Evolutionary conservation across 371 early-diverging fungal species (phyloP).

Genomic region (Apophysomyces trapeziformis): DNA sequence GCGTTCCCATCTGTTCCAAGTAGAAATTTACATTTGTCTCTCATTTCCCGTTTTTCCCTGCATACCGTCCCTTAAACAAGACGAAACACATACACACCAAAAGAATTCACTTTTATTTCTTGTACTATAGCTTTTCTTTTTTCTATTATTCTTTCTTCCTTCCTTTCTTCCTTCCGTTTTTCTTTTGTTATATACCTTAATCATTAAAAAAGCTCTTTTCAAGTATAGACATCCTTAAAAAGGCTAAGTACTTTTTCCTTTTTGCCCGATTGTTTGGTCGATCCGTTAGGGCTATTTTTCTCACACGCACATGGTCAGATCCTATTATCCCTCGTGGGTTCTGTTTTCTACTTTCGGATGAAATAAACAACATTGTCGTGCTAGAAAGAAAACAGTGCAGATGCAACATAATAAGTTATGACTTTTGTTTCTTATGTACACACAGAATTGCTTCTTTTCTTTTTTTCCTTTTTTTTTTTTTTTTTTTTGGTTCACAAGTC

Average conservation of each 20-base stretch:
- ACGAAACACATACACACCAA: not conserved
- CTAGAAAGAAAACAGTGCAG: not conserved
- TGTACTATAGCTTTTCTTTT: conserved; percentile 1
- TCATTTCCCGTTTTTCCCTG: not conserved
- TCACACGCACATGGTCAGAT: too few species aligned
- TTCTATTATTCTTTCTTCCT: not conserved
- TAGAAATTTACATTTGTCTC: conserved; percentile 3
- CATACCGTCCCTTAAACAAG: not conserved
- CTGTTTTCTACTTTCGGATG: too few species aligned
- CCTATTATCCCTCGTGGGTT: too few species aligned
- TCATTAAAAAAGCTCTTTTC: not conserved
- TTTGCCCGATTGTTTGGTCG: too few species aligned
- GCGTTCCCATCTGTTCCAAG: conserved; percentile 15
- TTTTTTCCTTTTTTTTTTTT: too few species aligned
- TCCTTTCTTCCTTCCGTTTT: not conserved
- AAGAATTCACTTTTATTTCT: not conserved
- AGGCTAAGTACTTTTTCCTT: too few species aligned
- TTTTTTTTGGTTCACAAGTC: not conserved
- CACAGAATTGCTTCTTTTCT: too few species aligned
- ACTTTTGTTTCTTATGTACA: not conserved
- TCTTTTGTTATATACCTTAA: not conserved
- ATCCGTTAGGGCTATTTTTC: too few species aligned
- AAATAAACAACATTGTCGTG: too few species aligned
- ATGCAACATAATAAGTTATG: too few species aligned
- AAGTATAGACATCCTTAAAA: too few species aligned